These are phyloP conservation scores for Aegilops bicornis DNA, from an alignment of 176 grass and related monocot genomes.

Conservation along the genomic window DNA sequence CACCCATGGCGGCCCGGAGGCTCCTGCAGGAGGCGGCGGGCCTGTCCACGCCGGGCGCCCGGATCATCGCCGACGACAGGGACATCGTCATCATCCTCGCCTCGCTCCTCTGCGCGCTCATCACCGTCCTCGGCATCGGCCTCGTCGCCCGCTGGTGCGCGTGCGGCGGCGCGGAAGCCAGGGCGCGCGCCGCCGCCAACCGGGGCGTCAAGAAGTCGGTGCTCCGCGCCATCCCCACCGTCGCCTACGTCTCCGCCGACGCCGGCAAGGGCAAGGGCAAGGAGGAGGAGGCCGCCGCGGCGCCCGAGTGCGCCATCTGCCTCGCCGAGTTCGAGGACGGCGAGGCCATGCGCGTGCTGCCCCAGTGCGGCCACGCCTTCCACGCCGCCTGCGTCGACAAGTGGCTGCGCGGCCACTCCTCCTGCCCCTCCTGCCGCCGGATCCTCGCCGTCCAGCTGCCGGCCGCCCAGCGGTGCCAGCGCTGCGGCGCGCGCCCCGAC, in stretches of 20 bases:
- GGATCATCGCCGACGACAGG: constrained; percentile 25
- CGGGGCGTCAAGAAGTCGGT: constrained; percentile 66
- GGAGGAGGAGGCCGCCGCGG: not conserved
- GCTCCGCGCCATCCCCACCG: constrained; percentile 59
- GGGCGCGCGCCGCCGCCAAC: constrained; percentile 33
- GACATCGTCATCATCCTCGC: constrained; percentile 69
- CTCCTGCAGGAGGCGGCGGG: constrained; percentile 11
- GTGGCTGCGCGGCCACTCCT: constrained; percentile 67
- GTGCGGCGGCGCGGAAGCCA: constrained; percentile 3
- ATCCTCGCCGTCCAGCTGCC: constrained; percentile 48
- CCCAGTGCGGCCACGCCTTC: constrained; percentile 63
- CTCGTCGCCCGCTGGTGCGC: constrained; percentile 52
- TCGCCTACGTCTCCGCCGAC: constrained; percentile 23
- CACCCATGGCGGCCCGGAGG: constrained; percentile 28
- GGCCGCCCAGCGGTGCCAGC: constrained; percentile 32
- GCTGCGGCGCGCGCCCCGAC: constrained; percentile 43
- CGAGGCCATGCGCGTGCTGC: constrained; percentile 61
- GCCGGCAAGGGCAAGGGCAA: not conserved
- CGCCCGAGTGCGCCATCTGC: constrained; percentile 69
- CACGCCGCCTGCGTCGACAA: constrained; percentile 66
- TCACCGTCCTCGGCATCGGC: constrained; percentile 60
- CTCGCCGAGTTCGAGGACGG: constrained; percentile 67
- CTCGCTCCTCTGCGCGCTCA: constrained; percentile 60
- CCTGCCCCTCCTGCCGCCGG: constrained; percentile 65
- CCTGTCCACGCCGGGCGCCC: not conserved